Evolutionary conservation across 441 rosid genomes (phyloP).

Genomic region (Adansonia grandidieri): DNA sequence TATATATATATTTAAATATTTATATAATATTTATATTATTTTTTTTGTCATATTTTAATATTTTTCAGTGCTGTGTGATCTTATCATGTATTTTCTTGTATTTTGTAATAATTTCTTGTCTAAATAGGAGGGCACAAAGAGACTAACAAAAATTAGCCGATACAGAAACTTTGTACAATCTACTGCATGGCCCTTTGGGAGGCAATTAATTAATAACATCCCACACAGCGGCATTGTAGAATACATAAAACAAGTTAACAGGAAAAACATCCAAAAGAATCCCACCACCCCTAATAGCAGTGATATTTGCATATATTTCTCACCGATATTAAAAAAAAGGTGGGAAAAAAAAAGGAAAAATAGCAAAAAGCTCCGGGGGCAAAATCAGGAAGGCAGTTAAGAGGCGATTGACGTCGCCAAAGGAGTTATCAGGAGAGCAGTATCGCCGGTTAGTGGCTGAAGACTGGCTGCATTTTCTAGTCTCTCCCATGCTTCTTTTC

Average conservation of each 20-base stretch:
- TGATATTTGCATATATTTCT: conserved; percentile 25
- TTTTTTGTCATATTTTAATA: too few species aligned
- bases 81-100: too few species aligned
- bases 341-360: background rate
- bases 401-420: conserved; percentile 65
- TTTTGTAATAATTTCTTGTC: too few species aligned
- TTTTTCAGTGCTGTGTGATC: too few species aligned
- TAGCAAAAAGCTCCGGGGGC: background rate
- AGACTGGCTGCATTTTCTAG: conserved; percentile 68
- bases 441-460: conserved; percentile 68
- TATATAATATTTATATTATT: too few species aligned
- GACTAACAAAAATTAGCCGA: background rate
- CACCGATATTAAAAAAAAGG: background rate
- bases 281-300: conserved; percentile 30
- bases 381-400: conserved; percentile 27
- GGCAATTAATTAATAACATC: conserved; percentile 18
- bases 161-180: conserved; percentile 23
- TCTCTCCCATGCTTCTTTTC: conserved; percentile 66
- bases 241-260: conserved; percentile 41
- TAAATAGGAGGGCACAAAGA: background rate
- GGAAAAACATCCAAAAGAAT: conserved; percentile 31
- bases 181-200: conserved; percentile 40
- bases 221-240: conserved; percentile 33
- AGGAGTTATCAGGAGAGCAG: conserved; percentile 71
- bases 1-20: too few species aligned